These are phyloP conservation scores for Paratinospora sagittata DNA, from an alignment of 164 flowering plant species.

Conservation along the genomic window DNA sequence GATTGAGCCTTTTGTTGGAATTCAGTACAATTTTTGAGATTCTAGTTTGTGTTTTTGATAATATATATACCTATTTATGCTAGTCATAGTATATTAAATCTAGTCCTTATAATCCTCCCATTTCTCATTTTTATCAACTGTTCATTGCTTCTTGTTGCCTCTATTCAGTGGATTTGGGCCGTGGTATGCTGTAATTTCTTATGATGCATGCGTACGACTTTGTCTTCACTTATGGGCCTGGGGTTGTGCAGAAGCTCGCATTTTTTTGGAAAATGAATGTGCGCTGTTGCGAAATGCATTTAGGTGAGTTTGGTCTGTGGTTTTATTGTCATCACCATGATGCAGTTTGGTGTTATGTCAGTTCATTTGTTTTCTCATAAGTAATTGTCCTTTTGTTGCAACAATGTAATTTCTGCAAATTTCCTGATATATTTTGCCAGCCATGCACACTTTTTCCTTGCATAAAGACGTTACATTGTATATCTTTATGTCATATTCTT, in stretches of 20 bases:
- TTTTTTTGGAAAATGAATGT: constrained; percentile 83
- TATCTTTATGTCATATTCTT: not conserved
- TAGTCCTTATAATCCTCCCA: not conserved
- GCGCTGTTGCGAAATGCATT: constrained; percentile 66
- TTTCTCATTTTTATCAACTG: not conserved
- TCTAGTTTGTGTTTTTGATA: not conserved
- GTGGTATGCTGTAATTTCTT: constrained; percentile 79
- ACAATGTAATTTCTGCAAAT: not conserved
- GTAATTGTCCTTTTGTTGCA: not conserved
- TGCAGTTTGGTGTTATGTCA: not conserved
- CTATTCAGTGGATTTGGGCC: constrained; percentile 68
- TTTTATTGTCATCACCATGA: not conserved
- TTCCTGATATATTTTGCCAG: not conserved
- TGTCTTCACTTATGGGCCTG: constrained; percentile 93
- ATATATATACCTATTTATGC: not conserved
- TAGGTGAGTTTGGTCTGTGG: constrained; percentile 45
- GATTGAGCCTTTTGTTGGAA: constrained; percentile 5
- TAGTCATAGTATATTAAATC: not conserved
- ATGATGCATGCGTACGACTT: constrained; percentile 93
- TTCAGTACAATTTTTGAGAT: constrained; percentile 2
- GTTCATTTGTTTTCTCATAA: not conserved
- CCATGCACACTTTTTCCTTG: not conserved
- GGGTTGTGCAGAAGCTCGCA: constrained; percentile 80
- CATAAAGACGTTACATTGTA: no score
- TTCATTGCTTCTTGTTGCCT: not conserved